phyloP scores from a whole-genome alignment of 495 filamentous ascomycete genomes.

The Trichocladium uniseriatum region DNA sequence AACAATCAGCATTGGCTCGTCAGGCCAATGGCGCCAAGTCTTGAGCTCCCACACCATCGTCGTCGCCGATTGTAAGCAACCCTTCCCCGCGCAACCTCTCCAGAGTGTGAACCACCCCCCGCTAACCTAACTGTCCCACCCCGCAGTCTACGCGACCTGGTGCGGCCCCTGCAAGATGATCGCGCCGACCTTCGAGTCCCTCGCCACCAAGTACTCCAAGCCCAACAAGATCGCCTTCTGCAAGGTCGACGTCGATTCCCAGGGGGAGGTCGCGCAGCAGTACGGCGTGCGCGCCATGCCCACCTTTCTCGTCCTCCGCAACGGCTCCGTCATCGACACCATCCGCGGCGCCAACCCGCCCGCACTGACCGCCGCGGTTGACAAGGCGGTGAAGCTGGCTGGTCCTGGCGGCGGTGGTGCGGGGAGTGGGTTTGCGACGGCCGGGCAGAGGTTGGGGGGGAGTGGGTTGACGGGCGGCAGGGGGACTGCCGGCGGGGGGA shows the following conservation, averaged over 20 bases:
- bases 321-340: constrained; percentile 57
- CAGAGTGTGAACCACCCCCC: too few relatives aligned
- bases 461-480: constrained; percentile 4
- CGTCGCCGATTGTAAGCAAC: constrained; percentile 38
- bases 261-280: constrained; percentile 43
- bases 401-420: constrained; percentile 36
- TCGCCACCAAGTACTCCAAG: constrained; percentile 45
- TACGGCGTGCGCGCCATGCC: constrained; percentile 60
- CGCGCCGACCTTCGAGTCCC: constrained; percentile 52
- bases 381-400: constrained; percentile 57
- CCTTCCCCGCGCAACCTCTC: not conserved
- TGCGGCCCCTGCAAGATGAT: constrained; percentile 65
- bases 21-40: constrained; percentile 36
- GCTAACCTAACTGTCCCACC: not conserved
- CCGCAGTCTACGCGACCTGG: constrained; percentile 55
- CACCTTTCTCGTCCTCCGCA: constrained; percentile 83
- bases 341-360: constrained; percentile 71
- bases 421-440: constrained; percentile 33
- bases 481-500: not conserved
- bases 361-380: constrained; percentile 64
- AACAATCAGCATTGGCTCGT: constrained; percentile 30
- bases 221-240: constrained; percentile 48
- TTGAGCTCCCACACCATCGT: constrained; percentile 35
- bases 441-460: constrained; percentile 31
- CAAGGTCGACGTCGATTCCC: constrained; percentile 54